Percentiles rank a stretch among this genome's conserved stretches.
Evolutionary conservation across 176 grass and related monocot genomes (phyloP).

Genomic region (Rhynchospora breviuscula): DNA sequence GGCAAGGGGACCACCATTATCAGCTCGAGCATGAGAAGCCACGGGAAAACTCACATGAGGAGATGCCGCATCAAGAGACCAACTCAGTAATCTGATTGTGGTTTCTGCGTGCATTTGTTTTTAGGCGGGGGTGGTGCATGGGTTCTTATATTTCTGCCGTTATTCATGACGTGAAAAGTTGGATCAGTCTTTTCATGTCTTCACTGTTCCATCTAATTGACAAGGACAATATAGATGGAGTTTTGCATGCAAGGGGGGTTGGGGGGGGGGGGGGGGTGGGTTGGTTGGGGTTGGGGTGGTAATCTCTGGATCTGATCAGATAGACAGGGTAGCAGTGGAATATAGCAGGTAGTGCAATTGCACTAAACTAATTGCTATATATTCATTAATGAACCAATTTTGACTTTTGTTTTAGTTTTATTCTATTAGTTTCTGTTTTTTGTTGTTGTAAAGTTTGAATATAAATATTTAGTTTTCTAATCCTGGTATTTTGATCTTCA

Average conservation of each 20-base stretch:
- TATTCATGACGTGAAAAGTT: background rate
- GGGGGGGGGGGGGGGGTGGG: background rate
- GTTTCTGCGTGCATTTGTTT: no score
- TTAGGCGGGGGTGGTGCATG: background rate
- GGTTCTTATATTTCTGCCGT: background rate
- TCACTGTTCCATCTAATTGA: background rate
- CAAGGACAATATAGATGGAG: background rate
- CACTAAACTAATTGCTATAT: background rate
- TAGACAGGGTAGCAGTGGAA: background rate
- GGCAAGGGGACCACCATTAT: conserved; percentile 53
- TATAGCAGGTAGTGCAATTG: background rate
- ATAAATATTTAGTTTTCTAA: background rate
- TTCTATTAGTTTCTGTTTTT: background rate
- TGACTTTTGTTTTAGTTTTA: background rate
- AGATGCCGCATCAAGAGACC: conserved; percentile 12
- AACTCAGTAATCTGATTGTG: background rate
- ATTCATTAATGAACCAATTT: background rate
- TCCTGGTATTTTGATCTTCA: background rate
- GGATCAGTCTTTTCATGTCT: background rate
- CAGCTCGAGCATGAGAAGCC: conserved; percentile 24
- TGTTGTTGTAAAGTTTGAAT: conserved; percentile 1
- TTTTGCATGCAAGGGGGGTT: background rate
- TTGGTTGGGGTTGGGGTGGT: background rate
- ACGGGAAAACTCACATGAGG: conserved; percentile 20
- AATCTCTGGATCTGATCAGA: background rate